These are phyloP conservation scores for Epithemia pelagica DNA, from an alignment of 108 stramenopile species.

Conservation along the genomic window DNA sequence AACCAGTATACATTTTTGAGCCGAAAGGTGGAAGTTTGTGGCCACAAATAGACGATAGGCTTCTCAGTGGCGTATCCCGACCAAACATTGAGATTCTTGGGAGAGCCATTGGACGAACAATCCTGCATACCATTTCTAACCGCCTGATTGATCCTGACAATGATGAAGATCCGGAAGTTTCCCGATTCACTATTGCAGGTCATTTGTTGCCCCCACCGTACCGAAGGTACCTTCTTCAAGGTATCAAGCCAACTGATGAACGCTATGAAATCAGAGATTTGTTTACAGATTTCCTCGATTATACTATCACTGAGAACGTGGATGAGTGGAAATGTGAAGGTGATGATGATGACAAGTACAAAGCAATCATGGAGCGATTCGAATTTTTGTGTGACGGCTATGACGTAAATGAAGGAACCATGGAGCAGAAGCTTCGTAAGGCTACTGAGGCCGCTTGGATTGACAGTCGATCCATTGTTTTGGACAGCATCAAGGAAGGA, in stretches of 20 bases:
- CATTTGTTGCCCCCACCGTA: neutral
- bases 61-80: no score
- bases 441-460: neutral
- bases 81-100: neutral
- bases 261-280: neutral
- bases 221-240: neutral
- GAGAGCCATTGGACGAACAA: constrained; percentile 2
- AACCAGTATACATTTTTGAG: no score
- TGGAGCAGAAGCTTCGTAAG: neutral
- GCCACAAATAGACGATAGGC: no score
- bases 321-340: neutral
- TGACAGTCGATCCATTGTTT: neutral
- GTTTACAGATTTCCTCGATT: neutral
- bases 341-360: neutral
- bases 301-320: neutral
- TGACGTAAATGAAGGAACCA: neutral
- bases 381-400: neutral
- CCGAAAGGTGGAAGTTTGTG: no score
- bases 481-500: neutral
- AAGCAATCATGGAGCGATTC: neutral
- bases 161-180: neutral
- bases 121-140: neutral
- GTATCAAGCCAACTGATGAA: constrained; percentile 1
- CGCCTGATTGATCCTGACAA: neutral
- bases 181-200: neutral